phyloP scores from a whole-genome alignment of 352 stramenopile genomes.

The Phytophthora quininea region DNA sequence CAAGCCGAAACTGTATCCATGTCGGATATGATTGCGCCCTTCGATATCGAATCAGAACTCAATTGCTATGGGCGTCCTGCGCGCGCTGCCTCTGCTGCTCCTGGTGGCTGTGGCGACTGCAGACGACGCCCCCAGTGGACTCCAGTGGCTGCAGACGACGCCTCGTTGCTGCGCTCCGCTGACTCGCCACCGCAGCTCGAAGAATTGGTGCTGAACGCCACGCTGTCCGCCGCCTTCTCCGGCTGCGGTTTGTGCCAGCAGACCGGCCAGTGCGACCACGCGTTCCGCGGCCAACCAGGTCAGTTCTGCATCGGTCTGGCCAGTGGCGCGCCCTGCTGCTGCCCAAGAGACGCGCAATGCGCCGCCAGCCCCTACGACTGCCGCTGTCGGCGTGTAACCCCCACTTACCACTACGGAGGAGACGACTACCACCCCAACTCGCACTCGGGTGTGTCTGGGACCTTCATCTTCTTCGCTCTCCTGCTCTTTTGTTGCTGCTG shows the following conservation, averaged over 20 bases:
- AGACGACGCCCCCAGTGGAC: conserved; percentile 4
- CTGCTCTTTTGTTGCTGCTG: conserved; percentile 67
- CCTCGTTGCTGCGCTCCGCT: conserved; percentile 6
- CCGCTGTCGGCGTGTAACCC: conserved; percentile 45
- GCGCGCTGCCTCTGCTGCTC: conserved; percentile 19
- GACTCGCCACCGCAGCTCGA: conserved; percentile 18
- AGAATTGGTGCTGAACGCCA: conserved; percentile 39
- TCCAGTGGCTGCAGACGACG: background rate
- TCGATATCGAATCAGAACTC: background rate
- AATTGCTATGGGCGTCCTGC: conserved; percentile 1
- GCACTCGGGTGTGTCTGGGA: conserved; percentile 35
- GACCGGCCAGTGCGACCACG: conserved; percentile 64
- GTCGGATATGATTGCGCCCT: no score
- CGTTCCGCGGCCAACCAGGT: conserved; percentile 58
- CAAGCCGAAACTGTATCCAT: background rate
- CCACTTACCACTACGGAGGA: conserved; percentile 23
- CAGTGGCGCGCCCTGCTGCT: conserved; percentile 67
- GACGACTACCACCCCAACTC: conserved; percentile 41
- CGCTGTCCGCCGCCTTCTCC: conserved; percentile 53
- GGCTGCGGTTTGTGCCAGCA: conserved; percentile 68
- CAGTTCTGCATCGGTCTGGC: conserved; percentile 72
- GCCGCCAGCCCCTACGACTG: conserved; percentile 64
- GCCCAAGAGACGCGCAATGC: conserved; percentile 60
- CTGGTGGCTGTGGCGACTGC: conserved; percentile 11
- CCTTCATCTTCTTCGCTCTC: conserved; percentile 45